Percentiles rank a stretch among this genome's conserved stretches.
Conservation (phyloP, 768 basidiomycete species). For the Russula earlei region DNA sequence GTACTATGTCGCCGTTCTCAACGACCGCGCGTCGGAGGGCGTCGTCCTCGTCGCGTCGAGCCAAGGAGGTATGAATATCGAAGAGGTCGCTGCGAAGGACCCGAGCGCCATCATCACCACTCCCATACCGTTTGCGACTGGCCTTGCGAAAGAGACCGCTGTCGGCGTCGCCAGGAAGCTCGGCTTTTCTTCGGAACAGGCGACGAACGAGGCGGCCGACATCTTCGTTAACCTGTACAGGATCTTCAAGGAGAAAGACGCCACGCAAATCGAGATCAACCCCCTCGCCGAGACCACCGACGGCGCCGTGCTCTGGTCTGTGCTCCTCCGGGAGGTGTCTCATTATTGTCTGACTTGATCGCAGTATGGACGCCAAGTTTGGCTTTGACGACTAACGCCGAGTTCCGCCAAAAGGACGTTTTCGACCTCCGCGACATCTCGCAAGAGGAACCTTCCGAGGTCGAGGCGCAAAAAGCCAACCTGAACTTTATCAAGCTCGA, state of each 20-base stretch:
- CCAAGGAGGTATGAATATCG: conserved; percentile 99
- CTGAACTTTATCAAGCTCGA: conserved; percentile 99
- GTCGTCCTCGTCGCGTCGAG: conserved; percentile 89
- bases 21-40: conserved; percentile 82
- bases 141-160: conserved; percentile 65
- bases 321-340: conserved; percentile 11
- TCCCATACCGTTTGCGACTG: conserved; percentile 76
- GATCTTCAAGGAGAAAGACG: conserved; percentile 98
- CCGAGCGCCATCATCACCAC: conserved; percentile 93
- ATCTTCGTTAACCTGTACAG: conserved; percentile 91
- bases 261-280: conserved; percentile 99
- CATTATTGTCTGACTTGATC: neutral
- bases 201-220: conserved; percentile 80
- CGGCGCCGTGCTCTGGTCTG: conserved; percentile 87
- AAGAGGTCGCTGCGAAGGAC: conserved; percentile 96
- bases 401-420: conserved; percentile 90
- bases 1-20: conserved; percentile 95
- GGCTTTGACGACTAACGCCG: conserved; percentile 99
- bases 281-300: conserved; percentile 89
- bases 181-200: conserved; percentile 66
- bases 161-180: conserved; percentile 78
- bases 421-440: conserved; percentile 84
- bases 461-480: conserved; percentile 92
- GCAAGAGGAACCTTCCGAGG: conserved; percentile 96
- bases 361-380: conserved; percentile 98